A percentile compares a stretch with the other conserved stretches of the same genome.
These are phyloP conservation scores for Colletotrichum sp. DNA, from an alignment of 2,329 filamentous ascomycete species.

Conservation along the genomic window DNA sequence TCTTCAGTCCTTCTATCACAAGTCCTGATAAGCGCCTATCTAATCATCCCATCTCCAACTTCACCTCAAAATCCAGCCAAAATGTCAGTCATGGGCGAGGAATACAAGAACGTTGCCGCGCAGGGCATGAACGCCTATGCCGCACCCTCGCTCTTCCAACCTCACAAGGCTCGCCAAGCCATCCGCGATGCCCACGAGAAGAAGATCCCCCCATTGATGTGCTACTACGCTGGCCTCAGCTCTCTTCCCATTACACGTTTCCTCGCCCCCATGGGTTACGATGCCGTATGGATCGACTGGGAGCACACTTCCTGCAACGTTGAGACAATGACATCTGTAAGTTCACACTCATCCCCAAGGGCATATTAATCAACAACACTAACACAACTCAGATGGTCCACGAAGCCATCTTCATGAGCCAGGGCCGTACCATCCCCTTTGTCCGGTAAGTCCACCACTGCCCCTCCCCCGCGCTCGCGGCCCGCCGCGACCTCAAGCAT, in stretches of 20 bases:
- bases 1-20: not conserved
- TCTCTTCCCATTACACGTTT: conserved; percentile 43
- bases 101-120: conserved; percentile 15
- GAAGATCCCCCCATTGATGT: conserved; percentile 48
- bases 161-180: conserved; percentile 48
- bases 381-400: conserved; percentile 41
- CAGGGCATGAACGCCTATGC: conserved; percentile 44
- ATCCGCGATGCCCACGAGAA: conserved; percentile 50
- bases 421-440: conserved; percentile 48
- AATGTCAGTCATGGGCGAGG: conserved; percentile 15
- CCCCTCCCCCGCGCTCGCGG: not conserved
- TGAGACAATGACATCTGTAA: conserved; percentile 51
- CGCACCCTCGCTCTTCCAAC: conserved; percentile 51
- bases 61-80: not conserved
- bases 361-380: not conserved
- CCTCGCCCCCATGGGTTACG: conserved; percentile 47
- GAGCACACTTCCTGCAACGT: conserved; percentile 50
- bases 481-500: not conserved
- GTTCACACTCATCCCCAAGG: not conserved
- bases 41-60: too few species aligned
- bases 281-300: conserved; percentile 53
- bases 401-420: conserved; percentile 50
- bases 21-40: not conserved
- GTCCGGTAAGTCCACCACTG: conserved; percentile 32
- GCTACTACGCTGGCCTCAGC: conserved; percentile 45